A percentile compares a stretch with the other conserved stretches of the same genome.
Conservation (phyloP, 192 early-diverging fungal genomes). For the Linderina pennispora region DNA sequence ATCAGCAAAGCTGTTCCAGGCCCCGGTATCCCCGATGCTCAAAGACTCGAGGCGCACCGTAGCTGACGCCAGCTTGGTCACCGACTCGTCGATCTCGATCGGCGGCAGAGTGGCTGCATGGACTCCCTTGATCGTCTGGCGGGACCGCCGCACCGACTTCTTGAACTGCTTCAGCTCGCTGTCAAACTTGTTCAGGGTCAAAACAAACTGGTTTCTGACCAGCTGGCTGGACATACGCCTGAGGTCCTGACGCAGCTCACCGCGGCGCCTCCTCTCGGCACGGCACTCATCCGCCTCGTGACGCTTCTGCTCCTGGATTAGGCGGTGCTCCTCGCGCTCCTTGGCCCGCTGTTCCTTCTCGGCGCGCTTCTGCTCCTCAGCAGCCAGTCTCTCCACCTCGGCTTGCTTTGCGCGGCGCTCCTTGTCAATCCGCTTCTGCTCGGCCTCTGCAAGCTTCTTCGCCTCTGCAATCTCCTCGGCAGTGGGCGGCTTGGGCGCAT, state of each 20-base stretch:
- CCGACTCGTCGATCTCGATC: conserved; percentile 23
- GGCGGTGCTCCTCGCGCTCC: no score
- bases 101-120: conserved; percentile 27
- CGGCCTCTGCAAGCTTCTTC: no score
- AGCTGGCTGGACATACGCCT: conserved; percentile 17
- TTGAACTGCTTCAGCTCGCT: conserved; percentile 28
- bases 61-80: conserved; percentile 14
- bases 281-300: conserved; percentile 9
- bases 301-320: conserved; percentile 8
- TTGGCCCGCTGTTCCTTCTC: background rate
- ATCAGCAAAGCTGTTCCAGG: conserved; percentile 33
- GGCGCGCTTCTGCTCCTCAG: conserved; percentile 1
- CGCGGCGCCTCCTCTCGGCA: conserved; percentile 7
- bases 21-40: conserved; percentile 32
- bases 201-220: conserved; percentile 32
- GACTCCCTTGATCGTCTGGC: conserved; percentile 15
- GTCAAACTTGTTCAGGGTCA: conserved; percentile 37
- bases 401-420: conserved; percentile 1
- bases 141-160: conserved; percentile 14
- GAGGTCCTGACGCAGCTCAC: conserved; percentile 13
- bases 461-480: no score
- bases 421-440: background rate
- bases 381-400: no score
- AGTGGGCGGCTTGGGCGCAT: no score
- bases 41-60: conserved; percentile 11